Percentiles rank a stretch among this genome's conserved stretches.
Evolutionary conservation across 306 rosid species (phyloP).

Genomic region (Dicorynia guianensis): DNA sequence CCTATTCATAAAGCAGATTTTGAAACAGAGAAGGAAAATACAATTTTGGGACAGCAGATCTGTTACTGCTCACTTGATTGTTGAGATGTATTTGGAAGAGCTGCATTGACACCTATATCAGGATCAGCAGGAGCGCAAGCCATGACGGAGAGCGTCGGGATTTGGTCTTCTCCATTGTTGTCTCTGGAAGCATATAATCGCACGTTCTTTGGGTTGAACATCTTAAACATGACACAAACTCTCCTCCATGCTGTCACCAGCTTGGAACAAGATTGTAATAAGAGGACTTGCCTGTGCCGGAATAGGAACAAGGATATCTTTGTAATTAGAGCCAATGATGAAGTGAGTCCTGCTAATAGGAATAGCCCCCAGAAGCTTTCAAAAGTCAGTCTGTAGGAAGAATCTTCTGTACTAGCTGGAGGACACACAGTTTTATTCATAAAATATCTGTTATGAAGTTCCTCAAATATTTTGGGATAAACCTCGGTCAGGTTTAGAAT

Average conservation of each 20-base stretch:
- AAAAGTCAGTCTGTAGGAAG: not conserved
- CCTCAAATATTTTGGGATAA: too few relatives aligned
- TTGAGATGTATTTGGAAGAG: not conserved
- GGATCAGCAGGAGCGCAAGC: too few relatives aligned
- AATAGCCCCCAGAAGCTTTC: not conserved
- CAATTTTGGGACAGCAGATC: too few relatives aligned
- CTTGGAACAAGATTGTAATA: not conserved
- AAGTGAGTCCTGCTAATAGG: not conserved
- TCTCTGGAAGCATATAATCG: not conserved
- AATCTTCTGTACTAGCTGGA: too few relatives aligned
- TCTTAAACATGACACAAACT: conserved; percentile 9
- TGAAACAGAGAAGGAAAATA: too few relatives aligned
- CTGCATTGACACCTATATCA: not conserved
- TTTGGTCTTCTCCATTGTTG: conserved; percentile 5
- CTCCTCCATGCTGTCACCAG: not conserved
- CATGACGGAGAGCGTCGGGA: not conserved
- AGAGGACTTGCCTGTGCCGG: not conserved
- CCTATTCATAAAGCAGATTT: too few relatives aligned
- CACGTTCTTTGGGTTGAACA: conserved; percentile 39
- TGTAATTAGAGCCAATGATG: not conserved
- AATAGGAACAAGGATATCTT: not conserved
- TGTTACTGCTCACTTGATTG: not conserved
- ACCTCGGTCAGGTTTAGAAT: too few relatives aligned
- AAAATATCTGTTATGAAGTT: too few relatives aligned
- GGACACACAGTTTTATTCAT: not conserved